phyloP scores from a whole-genome alignment of 257 asterid species.

The Echium plantagineum region DNA sequence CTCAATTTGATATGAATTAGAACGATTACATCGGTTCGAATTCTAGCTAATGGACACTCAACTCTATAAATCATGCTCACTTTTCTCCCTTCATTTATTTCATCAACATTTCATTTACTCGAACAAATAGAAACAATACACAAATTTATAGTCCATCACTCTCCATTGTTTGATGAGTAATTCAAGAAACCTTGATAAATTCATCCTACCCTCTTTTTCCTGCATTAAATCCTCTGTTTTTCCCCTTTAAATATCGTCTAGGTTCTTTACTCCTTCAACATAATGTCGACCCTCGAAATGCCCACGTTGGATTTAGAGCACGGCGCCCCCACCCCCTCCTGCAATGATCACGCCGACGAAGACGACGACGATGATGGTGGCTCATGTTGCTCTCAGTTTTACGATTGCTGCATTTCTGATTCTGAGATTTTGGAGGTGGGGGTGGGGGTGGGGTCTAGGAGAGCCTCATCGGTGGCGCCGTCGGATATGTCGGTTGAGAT shows the following conservation, averaged over 20 bases:
- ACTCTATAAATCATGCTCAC: slow-evolving; percentile 2
- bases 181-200: too few relatives aligned
- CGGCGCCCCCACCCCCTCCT: slow-evolving; percentile 15
- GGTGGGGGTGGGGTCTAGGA: slow-evolving; percentile 16
- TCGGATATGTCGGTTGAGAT: slow-evolving; percentile 30
- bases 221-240: too few relatives aligned
- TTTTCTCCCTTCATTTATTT: not conserved
- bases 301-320: slow-evolving; percentile 52
- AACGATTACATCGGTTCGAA: too few relatives aligned
- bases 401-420: slow-evolving; percentile 12
- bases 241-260: too few relatives aligned
- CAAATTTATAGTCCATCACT: too few relatives aligned
- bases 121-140: too few relatives aligned
- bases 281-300: slow-evolving; percentile 21
- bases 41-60: too few relatives aligned
- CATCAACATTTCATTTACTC: too few relatives aligned
- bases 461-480: not conserved
- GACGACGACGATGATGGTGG: slow-evolving; percentile 56
- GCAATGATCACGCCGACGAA: slow-evolving; percentile 14
- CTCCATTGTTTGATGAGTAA: too few relatives aligned
- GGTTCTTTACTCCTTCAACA: not conserved
- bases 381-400: slow-evolving; percentile 65
- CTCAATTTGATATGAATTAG: too few relatives aligned
- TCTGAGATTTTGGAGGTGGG: not conserved
- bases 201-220: too few relatives aligned